These are phyloP conservation scores for Flaveria trinervia DNA, from an alignment of 129 eudicot species.

Conservation along the genomic window DNA sequence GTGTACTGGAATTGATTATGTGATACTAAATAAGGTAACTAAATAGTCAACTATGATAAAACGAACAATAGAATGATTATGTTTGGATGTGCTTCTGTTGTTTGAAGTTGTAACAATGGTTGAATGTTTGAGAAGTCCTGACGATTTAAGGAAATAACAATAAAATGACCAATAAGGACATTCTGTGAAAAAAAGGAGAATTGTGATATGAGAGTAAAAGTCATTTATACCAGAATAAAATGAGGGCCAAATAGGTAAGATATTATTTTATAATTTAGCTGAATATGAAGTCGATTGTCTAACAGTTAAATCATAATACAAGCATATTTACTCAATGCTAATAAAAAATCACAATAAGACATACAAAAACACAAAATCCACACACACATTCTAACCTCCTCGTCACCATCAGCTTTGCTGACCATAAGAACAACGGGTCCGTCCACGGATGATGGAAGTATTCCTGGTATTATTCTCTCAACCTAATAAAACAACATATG, in stretches of 20 bases:
- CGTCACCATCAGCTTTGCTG: slow-evolving; percentile 94
- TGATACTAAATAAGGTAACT: not conserved
- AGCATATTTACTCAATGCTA: not conserved
- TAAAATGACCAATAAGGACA: not conserved
- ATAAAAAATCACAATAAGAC: not conserved
- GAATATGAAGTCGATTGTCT: not conserved
- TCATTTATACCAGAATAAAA: not conserved
- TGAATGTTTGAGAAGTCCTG: not conserved
- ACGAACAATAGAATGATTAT: not conserved
- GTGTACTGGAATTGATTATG: not conserved
- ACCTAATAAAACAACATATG: slow-evolving; percentile 48
- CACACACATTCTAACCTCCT: slow-evolving; percentile 58
- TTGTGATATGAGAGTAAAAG: slow-evolving; percentile 1
- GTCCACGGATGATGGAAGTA: slow-evolving; percentile 58
- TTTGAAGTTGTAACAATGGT: not conserved
- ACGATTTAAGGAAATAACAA: not conserved
- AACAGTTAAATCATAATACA: not conserved
- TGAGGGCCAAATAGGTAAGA: not conserved
- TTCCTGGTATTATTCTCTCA: slow-evolving; percentile 77
- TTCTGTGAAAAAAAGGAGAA: not conserved
- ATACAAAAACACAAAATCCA: not conserved
- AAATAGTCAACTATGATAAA: not conserved
- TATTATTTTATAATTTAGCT: not conserved
- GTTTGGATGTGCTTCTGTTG: not conserved
- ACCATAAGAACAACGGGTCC: slow-evolving; percentile 92